These are phyloP conservation scores for Hortiboletus campestris DNA, from an alignment of 768 basidiomycete species.

Conservation along the genomic window DNA sequence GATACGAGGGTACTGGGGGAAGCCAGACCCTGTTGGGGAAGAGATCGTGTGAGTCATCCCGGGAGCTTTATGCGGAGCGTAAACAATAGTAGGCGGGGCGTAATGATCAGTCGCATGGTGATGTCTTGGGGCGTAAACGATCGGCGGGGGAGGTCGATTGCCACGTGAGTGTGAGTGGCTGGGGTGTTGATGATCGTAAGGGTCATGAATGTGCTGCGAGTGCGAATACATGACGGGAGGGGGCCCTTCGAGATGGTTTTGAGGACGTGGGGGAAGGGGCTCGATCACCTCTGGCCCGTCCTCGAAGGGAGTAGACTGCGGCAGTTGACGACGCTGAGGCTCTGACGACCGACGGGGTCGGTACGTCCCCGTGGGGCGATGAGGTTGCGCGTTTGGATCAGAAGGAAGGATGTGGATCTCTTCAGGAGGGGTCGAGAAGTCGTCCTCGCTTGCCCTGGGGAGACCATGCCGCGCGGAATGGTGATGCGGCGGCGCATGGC, in stretches of 20 bases:
- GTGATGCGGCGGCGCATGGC: constrained; percentile 21
- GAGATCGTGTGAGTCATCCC: constrained; percentile 71
- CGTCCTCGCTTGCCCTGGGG: constrained; percentile 17
- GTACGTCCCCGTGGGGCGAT: constrained; percentile 29
- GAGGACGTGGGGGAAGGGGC: constrained; percentile 33
- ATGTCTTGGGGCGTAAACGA: constrained; percentile 54
- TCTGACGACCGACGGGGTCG: constrained; percentile 31
- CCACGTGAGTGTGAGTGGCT: constrained; percentile 38
- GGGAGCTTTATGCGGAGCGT: constrained; percentile 54
- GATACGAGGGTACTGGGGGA: constrained; percentile 42
- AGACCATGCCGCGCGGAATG: constrained; percentile 17
- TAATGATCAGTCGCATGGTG: constrained; percentile 50
- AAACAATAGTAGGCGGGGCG: constrained; percentile 57
- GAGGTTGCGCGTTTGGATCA: constrained; percentile 36
- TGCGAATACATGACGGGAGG: constrained; percentile 37
- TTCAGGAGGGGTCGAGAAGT: constrained; percentile 44
- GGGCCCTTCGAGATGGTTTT: constrained; percentile 21
- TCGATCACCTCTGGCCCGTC: constrained; percentile 34
- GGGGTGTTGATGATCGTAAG: constrained; percentile 31
- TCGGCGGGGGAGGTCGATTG: constrained; percentile 49
- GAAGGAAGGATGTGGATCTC: constrained; percentile 65
- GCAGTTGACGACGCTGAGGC: constrained; percentile 25
- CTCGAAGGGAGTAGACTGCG: constrained; percentile 15
- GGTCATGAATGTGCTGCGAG: constrained; percentile 39
- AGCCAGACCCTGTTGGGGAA: constrained; percentile 42